Evolutionary conservation across 2,329 filamentous ascomycete species (phyloP), one percentile per base, ranked within the genome.

Genomic region (Penicillium sp.): DNA sequence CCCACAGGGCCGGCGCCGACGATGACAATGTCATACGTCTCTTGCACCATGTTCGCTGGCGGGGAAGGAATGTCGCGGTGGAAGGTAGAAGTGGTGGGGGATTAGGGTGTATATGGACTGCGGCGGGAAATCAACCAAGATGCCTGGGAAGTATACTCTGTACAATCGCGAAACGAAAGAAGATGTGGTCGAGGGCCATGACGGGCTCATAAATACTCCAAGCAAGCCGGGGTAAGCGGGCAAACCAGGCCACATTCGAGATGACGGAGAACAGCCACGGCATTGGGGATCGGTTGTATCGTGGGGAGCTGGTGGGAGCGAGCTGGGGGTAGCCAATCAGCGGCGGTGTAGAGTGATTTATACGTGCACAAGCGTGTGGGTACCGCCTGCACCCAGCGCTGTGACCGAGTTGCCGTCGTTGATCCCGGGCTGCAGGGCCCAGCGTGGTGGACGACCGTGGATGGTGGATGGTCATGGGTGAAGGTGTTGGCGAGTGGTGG

Each of bases 1-100:
- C 92, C 92, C 33, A 92, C 91, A 3, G 92, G 92, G 13, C 92
- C 92, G 49, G 92, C 92, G 58, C 92, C 92, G 49, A 96, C 82
- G 60, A 96, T 91, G 62, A 96, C 91, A 44, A 82, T 82, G 65
- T 88, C 86, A 73, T 85, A 87, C 47, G 75, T 80, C 51, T 82
- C 78, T 63, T 69, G 59, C 20, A 56, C 61, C 67, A 71, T 71
- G 21, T 42, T 42, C 9, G n/a, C 17, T 60, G 63, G 33, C 34
- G n/a, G 45, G 20, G 12, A 29, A 29, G 30, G 15, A 46, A 17
- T 20, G 24, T 17, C 27, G 30, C 18, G 15, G 26, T 13, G 18
- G 23, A 33, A 32, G 30, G 18, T 13, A 33, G 23, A 13, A 27
- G 42, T 30, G 39, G 23, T 29, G 7, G 33, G 26, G 21, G 44